Conservation (phyloP, 257 asterid genomes). For the Fraxinus americana region DNA sequence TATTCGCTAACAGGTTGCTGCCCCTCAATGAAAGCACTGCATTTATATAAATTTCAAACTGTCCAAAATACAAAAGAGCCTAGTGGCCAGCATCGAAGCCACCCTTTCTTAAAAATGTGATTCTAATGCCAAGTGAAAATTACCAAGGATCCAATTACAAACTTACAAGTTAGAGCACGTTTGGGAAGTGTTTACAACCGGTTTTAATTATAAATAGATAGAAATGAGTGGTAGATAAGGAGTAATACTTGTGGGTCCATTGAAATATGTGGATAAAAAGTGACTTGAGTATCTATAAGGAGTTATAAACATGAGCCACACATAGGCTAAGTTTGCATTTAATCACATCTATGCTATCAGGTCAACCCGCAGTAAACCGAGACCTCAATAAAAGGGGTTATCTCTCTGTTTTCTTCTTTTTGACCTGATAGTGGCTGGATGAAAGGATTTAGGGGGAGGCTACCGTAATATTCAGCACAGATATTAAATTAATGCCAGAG, state of each 20-base stretch:
- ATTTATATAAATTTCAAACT: not conserved
- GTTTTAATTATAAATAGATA: too few relatives aligned
- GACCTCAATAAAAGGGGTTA: not conserved
- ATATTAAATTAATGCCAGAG: not conserved
- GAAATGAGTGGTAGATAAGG: too few relatives aligned
- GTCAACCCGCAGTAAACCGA: not conserved
- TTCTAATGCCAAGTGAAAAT: not conserved
- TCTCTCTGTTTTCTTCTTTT: not conserved
- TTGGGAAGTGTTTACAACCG: too few relatives aligned
- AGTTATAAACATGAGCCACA: too few relatives aligned
- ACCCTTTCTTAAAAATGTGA: not conserved
- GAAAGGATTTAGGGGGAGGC: not conserved
- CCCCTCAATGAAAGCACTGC: not conserved
- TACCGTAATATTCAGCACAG: not conserved
- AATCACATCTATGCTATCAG: not conserved
- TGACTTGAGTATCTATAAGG: too few relatives aligned
- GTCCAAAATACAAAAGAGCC: not conserved
- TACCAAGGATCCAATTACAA: not conserved
- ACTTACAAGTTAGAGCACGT: too few relatives aligned
- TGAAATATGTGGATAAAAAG: too few relatives aligned
- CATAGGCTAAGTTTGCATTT: not conserved
- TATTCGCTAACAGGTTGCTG: not conserved
- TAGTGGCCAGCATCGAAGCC: not conserved
- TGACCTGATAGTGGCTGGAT: not conserved
- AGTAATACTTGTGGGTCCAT: too few relatives aligned